Percentiles rank a stretch among this genome's conserved stretches.
Conservation (phyloP, 441 rosid genomes). For the Gossypium schwendimanii region DNA sequence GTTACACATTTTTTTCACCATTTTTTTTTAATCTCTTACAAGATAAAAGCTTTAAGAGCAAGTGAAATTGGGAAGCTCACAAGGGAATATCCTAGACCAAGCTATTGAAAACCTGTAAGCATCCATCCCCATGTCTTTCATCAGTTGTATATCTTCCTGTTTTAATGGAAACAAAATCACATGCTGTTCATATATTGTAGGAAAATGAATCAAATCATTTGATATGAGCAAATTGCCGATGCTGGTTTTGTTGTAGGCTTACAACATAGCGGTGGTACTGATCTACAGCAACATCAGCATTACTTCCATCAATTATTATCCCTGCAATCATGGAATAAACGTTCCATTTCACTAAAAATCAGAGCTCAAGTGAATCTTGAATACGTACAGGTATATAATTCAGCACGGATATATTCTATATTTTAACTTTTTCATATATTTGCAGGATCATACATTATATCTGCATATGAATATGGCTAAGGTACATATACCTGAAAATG, state of each 20-base stretch:
- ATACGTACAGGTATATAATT: too few species aligned
- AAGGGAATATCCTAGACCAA: conserved; percentile 63
- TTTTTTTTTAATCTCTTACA: not conserved
- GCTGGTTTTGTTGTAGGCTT: conserved; percentile 9
- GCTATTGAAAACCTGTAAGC: conserved; percentile 66
- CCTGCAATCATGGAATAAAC: conserved; percentile 25
- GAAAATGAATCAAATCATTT: not conserved
- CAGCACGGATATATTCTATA: too few species aligned
- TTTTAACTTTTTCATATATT: not conserved
- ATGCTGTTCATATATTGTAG: not conserved
- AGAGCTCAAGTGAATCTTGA: too few species aligned
- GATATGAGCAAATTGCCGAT: not conserved
- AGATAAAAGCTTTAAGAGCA: not conserved
- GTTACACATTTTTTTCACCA: not conserved
- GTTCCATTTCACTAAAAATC: not conserved
- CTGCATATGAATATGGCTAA: too few species aligned
- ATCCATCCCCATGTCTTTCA: conserved; percentile 74
- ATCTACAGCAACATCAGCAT: conserved; percentile 86
- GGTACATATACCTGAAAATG: conserved; percentile 48
- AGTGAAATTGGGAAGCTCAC: conserved; percentile 25
- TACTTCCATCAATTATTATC: conserved; percentile 53
- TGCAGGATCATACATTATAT: not conserved
- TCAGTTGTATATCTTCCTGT: conserved; percentile 65
- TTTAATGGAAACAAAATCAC: not conserved
- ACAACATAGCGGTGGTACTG: conserved; percentile 76